Percentiles rank a stretch among this genome's conserved stretches.
Conservation (phyloP, 2,329 filamentous ascomycete species). For the Trichoderma sp. region DNA sequence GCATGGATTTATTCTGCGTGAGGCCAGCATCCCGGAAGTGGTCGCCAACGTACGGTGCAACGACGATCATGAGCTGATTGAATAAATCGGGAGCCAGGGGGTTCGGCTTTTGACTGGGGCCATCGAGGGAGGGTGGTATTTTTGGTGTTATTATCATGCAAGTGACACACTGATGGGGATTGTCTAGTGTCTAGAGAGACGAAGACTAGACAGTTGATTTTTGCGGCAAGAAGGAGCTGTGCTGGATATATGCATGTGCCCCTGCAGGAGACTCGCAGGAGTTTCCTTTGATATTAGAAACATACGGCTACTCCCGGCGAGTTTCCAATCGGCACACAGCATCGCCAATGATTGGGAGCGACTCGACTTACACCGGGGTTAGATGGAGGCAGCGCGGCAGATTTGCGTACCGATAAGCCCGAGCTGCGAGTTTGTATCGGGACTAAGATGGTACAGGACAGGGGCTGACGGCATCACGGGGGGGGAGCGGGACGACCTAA, state of each 20-base stretch:
- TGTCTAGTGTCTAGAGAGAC: neutral
- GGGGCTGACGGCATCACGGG: neutral
- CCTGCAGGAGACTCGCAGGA: neutral
- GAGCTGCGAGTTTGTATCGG: neutral
- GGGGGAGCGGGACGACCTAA: neutral
- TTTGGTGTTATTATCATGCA: neutral
- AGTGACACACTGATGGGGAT: neutral
- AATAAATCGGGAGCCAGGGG: neutral
- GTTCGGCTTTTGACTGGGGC: neutral
- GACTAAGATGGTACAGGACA: neutral
- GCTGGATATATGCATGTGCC: neutral
- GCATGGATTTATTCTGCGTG: constrained; percentile 29
- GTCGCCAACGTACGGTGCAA: constrained; percentile 22
- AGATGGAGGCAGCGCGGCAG: neutral
- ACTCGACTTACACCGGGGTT: neutral
- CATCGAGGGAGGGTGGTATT: neutral
- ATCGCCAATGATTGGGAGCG: neutral
- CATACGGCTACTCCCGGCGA: neutral
- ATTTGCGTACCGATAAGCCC: neutral
- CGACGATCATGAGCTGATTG: constrained; percentile 17
- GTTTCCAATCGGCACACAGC: neutral
- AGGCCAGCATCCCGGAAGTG: constrained; percentile 24
- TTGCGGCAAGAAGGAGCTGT: neutral
- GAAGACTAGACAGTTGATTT: neutral
- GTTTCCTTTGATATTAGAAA: neutral